A percentile compares a stretch with the other conserved stretches of the same genome.
These are phyloP conservation scores for Brassica rapa DNA, from an alignment of 345 rosid species.

Conservation along the genomic window DNA sequence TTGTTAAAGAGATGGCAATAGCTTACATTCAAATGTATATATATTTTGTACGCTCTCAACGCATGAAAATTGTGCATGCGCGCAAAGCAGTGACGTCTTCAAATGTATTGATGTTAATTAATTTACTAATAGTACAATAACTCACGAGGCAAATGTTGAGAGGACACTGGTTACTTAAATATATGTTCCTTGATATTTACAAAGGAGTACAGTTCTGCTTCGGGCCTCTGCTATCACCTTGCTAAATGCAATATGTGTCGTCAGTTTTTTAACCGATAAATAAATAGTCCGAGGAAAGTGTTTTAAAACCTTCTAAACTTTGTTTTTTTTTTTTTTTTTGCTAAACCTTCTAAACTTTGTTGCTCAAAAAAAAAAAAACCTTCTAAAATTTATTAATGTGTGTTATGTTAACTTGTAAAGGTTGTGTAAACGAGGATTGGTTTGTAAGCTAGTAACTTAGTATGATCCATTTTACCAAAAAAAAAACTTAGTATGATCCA, in stretches of 20 bases:
- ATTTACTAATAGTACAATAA: slow-evolving; percentile 1
- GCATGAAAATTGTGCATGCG: slow-evolving; percentile 37
- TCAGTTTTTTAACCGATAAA: slow-evolving; percentile 3
- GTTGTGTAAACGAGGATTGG: slow-evolving; percentile 32
- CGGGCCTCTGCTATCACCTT: slow-evolving; percentile 34
- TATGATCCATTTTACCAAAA: too few relatives aligned
- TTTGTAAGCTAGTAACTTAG: slow-evolving; percentile 9
- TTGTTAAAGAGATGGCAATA: not conserved
- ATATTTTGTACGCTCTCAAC: not conserved
- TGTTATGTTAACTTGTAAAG: not conserved
- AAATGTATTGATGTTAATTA: slow-evolving; percentile 10
- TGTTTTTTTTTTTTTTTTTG: too few relatives aligned
- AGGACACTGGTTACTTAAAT: slow-evolving; percentile 28
- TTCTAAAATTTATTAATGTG: not conserved
- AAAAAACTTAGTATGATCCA: not conserved
- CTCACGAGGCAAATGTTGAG: slow-evolving; percentile 17
- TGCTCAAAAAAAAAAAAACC: too few relatives aligned
- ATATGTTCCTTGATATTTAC: slow-evolving; percentile 29
- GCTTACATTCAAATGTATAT: not conserved
- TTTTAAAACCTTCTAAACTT: slow-evolving; percentile 7
- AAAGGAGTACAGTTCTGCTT: slow-evolving; percentile 24
- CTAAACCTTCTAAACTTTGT: too few relatives aligned
- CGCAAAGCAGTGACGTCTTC: slow-evolving; percentile 31
- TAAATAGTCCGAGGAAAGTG: slow-evolving; percentile 12
- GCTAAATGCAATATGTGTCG: slow-evolving; percentile 34